Base-by-base conservation (phyloP, 352 stramenopile species). In the Phytophthora sansomeana region DNA sequence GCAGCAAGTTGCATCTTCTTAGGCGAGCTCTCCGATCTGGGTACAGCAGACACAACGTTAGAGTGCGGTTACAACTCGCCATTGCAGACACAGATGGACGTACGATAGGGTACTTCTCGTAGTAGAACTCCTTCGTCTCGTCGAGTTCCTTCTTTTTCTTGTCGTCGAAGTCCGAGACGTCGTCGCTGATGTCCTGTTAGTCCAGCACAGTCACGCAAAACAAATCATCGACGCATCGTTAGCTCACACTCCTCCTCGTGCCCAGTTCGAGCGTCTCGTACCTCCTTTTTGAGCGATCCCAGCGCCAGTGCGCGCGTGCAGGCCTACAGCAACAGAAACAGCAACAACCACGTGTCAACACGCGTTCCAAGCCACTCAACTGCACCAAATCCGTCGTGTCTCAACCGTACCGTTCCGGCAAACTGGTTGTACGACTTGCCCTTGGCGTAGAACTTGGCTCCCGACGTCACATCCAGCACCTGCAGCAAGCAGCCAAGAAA, bases 101-200 rank as follows among this genome's bases (percentile, higher is more conserved):
- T 85, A 94, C 86, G 33, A 88, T 78, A n/a, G 86, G 86, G 63
- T 95, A 95, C 64, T 95, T 95, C 57, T 90, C 82, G 67, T 87
- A 83, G 74, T 95, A 95, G 51, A 93, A 95, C 44, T 72, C 66
- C 36, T 83, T 77, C n/a, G 81, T 95, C 55, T 90, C 79, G 14
- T 80, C 70, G 38, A 92, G 67, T 38, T 91, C 83, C 60, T 84
- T 70, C 28, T 58, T 57, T 50, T 91, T 77, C 35, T 85, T 83
- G 8, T 89, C 79, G 17, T 77, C 69, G 21, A 95, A 90, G 67
- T 91, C 84, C 53, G 76, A 81, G 17, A 81, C 51, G 49, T 93
- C 81, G 69, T 95, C 86, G 50, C 36, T 89, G 43, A 95, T 83
- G 51, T 95, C 86, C 78, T 93, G 53, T 33, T 36, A 36, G n/a